A percentile compares a stretch with the other conserved stretches of the same genome.
phyloP scores from a whole-genome alignment of 73 alveolate species.

The Symbiodinium pilosum region DNA sequence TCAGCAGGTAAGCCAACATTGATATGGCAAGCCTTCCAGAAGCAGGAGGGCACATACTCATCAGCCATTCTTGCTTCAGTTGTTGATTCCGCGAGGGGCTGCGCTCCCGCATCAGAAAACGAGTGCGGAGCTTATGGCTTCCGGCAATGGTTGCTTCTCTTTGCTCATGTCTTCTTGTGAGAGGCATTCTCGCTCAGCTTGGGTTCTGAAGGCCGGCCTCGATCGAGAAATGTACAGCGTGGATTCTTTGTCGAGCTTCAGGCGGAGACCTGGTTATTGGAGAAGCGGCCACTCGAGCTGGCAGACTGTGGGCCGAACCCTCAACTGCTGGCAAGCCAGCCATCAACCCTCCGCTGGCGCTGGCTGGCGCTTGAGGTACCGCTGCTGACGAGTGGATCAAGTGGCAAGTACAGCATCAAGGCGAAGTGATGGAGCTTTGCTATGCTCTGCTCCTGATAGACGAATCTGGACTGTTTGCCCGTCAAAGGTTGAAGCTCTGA shows the following conservation, averaged over 20 bases:
- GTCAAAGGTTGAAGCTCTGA: constrained; percentile 32
- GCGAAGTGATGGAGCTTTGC: not conserved
- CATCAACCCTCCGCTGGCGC: not conserved
- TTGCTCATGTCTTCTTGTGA: not conserved
- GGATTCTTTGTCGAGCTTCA: not conserved
- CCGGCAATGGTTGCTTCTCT: not conserved
- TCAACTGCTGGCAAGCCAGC: too few relatives aligned
- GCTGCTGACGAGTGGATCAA: constrained; percentile 11
- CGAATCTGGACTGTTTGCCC: not conserved
- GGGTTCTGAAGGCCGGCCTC: not conserved
- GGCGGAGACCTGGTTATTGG: constrained; percentile 4
- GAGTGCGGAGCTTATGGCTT: not conserved
- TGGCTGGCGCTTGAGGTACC: constrained; percentile 53
- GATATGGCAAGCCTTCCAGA: constrained; percentile 48
- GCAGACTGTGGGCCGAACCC: not conserved
- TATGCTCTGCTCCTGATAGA: not conserved
- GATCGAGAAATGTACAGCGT: not conserved
- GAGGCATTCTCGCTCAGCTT: not conserved
- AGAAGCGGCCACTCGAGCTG: not conserved
- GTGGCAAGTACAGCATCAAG: constrained; percentile 81
- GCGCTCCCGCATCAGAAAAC: not conserved
- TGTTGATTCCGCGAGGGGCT: not conserved
- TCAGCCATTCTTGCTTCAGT: not conserved
- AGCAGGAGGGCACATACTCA: not conserved
- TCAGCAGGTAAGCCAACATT: constrained; percentile 42